Base-by-base conservation (phyloP, 2,329 filamentous ascomycete genomes). In the Paraphaeosphaeria minitans region DNA sequence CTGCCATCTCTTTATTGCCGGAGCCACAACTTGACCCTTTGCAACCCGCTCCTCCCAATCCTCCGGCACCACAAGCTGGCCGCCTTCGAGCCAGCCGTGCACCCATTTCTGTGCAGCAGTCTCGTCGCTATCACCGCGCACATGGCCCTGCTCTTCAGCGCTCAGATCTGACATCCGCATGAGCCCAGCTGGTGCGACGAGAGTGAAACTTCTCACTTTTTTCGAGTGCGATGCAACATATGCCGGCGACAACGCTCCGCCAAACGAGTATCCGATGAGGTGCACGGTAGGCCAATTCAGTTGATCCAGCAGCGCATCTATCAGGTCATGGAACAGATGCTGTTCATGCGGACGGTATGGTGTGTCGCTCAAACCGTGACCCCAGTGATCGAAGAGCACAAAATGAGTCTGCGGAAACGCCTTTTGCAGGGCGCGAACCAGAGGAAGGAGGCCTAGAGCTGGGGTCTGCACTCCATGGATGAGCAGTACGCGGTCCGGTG, bases 401-500 rank as follows among this genome's bases (percentile, higher is more conserved):
- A 80, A 72, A 12, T 80, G 73, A 0, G 81, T 67, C 0, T 62
- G 27, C 0, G 81, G 77, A 47, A 77, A 79, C 0, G 61, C 63
- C 0, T 67, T 37, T 1, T 74, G 70, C 1, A 85, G 71, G 0
- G 66, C 61, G 6, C 61, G 68, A 0, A 77, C 74, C 1, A 85
- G 72, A 0, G 82, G 81, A 0, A 77, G 67, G 53, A 85, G 66
- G 22, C 82, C 82, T 3, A 85, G 66, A 1, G 82, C 80, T 7
- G 81, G 79, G 0, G 83, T 85, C 54, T 83, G 79, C 0, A 84
- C 77, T 24, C 83, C 83, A 57, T 85, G 83, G 0, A 85, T 65
- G 33, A 85, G 67, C 0, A 85, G 70, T 0, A 83, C 75, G 5
- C 72, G 75, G 31, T 65, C 53, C 0, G 67, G 58, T 22, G 24